phyloP scores from a whole-genome alignment of 208 protist genomes.

The Angomonas desouzai region DNA sequence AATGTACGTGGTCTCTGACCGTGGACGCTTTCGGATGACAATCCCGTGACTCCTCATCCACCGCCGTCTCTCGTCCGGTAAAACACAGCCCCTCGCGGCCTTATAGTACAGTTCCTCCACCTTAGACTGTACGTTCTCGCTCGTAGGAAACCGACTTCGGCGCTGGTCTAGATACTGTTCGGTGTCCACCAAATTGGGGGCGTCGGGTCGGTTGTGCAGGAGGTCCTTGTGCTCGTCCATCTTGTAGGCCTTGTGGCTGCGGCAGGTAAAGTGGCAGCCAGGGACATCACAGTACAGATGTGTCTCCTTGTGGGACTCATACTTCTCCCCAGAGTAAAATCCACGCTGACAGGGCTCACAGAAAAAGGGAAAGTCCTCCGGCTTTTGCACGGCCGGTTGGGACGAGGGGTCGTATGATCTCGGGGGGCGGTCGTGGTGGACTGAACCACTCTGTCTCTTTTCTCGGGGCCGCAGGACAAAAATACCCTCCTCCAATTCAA shows the following conservation, averaged over 20 bases:
- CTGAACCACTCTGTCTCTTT: background rate
- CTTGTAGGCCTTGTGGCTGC: constrained; percentile 47
- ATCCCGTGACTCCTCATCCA: constrained; percentile 85
- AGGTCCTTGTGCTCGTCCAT: constrained; percentile 87
- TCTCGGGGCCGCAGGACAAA: background rate
- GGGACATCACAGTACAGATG: constrained; percentile 81
- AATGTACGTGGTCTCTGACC: constrained; percentile 55
- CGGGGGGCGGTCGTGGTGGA: no score
- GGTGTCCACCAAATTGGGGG: constrained; percentile 73
- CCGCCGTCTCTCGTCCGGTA: constrained; percentile 72
- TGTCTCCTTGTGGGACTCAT: constrained; percentile 53
- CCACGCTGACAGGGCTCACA: constrained; percentile 83
- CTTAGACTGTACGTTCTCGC: constrained; percentile 65
- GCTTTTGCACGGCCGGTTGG: no score
- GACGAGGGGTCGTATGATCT: no score
- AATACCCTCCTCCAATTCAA: background rate
- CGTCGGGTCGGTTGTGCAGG: constrained; percentile 81
- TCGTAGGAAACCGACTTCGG: constrained; percentile 69
- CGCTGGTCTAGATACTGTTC: constrained; percentile 66
- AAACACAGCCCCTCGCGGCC: constrained; percentile 60
- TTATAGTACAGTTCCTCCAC: constrained; percentile 88
- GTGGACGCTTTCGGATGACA: constrained; percentile 58
- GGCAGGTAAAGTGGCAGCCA: constrained; percentile 85
- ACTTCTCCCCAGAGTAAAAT: constrained; percentile 46
- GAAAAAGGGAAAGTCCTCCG: constrained; percentile 41